Conservation (phyloP, 2,329 filamentous ascomycete genomes). For the Alternaria triticina region DNA sequence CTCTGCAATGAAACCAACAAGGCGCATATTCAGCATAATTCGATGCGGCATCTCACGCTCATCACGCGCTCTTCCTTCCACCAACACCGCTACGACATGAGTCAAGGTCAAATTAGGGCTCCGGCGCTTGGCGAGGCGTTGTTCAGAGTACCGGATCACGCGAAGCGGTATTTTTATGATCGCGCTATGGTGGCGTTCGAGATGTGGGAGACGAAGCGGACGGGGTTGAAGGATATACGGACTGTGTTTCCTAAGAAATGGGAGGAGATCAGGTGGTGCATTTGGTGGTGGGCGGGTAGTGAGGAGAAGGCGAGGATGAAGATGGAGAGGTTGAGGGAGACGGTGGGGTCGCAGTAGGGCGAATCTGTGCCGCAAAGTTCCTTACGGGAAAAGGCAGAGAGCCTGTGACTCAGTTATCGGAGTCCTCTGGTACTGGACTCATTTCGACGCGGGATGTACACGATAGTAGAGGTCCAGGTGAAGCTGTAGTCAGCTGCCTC, state of each 20-base stretch:
- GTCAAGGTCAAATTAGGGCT: neutral
- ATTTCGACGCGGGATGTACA: too few relatives aligned
- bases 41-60: neutral
- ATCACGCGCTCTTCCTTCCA: constrained; percentile 1
- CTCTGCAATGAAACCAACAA: neutral
- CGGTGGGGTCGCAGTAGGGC: neutral
- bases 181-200: constrained; percentile 15
- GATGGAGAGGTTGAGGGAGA: constrained; percentile 29
- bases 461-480: too few relatives aligned
- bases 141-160: constrained; percentile 10
- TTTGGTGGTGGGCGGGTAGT: constrained; percentile 37
- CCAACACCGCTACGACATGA: neutral
- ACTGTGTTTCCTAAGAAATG: constrained; percentile 16
- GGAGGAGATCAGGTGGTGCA: constrained; percentile 19
- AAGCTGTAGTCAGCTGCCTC: neutral
- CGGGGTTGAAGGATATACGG: constrained; percentile 7
- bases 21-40: neutral
- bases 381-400: too few relatives aligned
- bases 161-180: constrained; percentile 7
- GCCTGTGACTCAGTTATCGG: neutral
- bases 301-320: constrained; percentile 31
- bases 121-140: neutral
- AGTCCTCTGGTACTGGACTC: neutral
- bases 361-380: neutral
- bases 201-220: neutral